Base-by-base conservation (phyloP, 176 grass and related monocot genomes). In the Aegilops speltoides region DNA sequence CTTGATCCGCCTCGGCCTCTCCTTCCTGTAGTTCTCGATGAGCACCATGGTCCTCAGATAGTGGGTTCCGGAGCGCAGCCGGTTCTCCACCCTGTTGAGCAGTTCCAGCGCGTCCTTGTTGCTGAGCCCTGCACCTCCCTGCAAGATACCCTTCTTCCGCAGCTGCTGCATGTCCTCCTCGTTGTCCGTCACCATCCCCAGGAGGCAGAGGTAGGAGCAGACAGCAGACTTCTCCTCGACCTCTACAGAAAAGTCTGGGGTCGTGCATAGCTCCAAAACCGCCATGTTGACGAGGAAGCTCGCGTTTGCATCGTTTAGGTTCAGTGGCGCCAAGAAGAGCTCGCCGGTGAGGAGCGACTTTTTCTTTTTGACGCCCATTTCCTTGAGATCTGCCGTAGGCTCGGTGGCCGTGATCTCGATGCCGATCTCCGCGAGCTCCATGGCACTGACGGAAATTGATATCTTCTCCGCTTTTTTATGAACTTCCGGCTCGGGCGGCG, bases 221-320 rank as follows among this genome's bases (percentile, higher is more conserved):
- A 46, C 71, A 26, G 71, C 15, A 4, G 71, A 74, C n/a, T 16
- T 45, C 13, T 24, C n/a, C 2, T 74, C 40, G 4, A 45, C 40
- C 14, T 0, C 69, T 72, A 14, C 37, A 43, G 3, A 16, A 12
- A 74, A 74, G 6, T 74, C 71, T 3, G 71, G 40, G n/a, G 71
- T 74, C n/a, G 23, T 26, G 13, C 71, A 74, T 26, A 74, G 22
- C 40, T 74, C 71, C 1, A 74, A 11, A 1, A 41, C 71, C 1
- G 71, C 71, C 71, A 74, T 74, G 71, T 74, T 74, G 40, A 74
- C 71, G 13, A 74, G 71, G 71, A 74, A 74, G 71, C 40, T 16
- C 6, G 40, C 71, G 13, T 46, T 74, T 26, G 5, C 6, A 24
- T 74, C 2, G 38, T 26, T 13, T 16, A 74, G 71, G 12, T 40